Evolutionary conservation across 805 yeast genomes (phyloP), one percentile per base, ranked within the genome.

Genomic region (Candida ipomoeae): DNA sequence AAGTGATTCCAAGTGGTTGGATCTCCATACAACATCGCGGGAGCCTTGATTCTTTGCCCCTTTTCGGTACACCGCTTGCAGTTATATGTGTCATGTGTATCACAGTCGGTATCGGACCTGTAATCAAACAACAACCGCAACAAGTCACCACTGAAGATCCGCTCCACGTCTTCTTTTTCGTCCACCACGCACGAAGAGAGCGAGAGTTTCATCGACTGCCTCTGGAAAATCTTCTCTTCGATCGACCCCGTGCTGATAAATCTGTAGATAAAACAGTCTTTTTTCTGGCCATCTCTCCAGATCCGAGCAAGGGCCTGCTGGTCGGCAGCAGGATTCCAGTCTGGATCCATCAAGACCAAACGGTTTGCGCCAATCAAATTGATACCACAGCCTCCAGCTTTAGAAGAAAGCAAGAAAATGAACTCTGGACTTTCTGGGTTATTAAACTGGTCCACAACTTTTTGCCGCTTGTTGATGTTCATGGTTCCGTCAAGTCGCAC

Each of bases 311-410:
- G 74, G 0, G 98, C 98, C 69, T 92, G 99, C 65, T 94, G 98
- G 64, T 92, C 99, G 1, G 96, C 85, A 0, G 99, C 98, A 0
- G 99, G 99, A 62, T 92, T 92, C 99, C 99, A 94, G 65, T 94
- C 99, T 0, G 84, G 84, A 64, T 94, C 99, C 63, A 94, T 75
- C 44, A 94, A 71, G 18, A 94, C 81, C 54, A 94, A 73, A 55
- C 99, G 77, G 58, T 94, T 94, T 2, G 98, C 99, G 11, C 99
- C 99, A 61, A 94, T 92, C 60, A 94, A 78, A 65, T 94, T 94
- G 61, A 94, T 89, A 69, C 99, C 99, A 74, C 99, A 94, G 1
- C 99, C 99, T 60, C 99, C 99, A 1, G 99, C 99, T 67, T 94
- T 94, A 6, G 96, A 88, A 64, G 96, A 88, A 47, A 94, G 73